These are phyloP conservation scores for Penicillium brevicompactum DNA, from an alignment of 2,329 filamentous ascomycete genomes.

Conservation along the genomic window DNA sequence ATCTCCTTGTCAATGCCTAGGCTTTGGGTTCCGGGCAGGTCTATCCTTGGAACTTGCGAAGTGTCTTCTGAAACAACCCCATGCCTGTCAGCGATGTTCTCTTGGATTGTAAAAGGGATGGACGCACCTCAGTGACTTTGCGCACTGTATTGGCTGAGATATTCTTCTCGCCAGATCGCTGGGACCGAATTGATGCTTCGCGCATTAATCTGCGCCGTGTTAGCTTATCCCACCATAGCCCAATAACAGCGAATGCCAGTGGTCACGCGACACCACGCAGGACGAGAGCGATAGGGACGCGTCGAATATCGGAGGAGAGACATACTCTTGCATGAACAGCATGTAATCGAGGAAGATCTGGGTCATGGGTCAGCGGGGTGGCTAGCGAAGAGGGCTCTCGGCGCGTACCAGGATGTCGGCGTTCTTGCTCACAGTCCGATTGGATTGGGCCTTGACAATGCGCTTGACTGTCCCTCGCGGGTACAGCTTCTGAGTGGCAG, in stretches of 20 bases:
- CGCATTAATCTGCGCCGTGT: constrained; percentile 65
- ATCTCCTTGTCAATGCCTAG: too few species aligned
- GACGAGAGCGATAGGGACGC: too few species aligned
- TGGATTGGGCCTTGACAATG: constrained; percentile 85
- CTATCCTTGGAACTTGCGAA: constrained; percentile 70
- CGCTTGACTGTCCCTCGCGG: constrained; percentile 83
- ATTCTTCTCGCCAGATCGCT: constrained; percentile 70
- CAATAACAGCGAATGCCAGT: too few species aligned
- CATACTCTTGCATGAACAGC: constrained; percentile 72
- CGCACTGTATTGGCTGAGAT: constrained; percentile 75
- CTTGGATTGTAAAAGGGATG: background rate
- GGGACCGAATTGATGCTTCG: constrained; percentile 75
- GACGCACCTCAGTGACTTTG: constrained; percentile 72
- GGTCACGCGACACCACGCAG: too few species aligned
- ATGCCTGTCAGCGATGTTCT: constrained; percentile 7
- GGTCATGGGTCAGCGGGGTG: background rate
- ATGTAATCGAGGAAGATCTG: constrained; percentile 85
- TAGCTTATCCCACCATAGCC: background rate
- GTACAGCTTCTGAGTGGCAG: constrained; percentile 72
- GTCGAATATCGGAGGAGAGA: background rate
- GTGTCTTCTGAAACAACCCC: constrained; percentile 54
- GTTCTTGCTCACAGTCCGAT: constrained; percentile 78
- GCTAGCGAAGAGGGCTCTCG: background rate
- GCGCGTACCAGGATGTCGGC: constrained; percentile 74
- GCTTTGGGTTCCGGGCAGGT: constrained; percentile 17